Evolutionary conservation across 1,284 basidiomycete genomes (phyloP).

Genomic region (Porphyrellus sp.): DNA sequence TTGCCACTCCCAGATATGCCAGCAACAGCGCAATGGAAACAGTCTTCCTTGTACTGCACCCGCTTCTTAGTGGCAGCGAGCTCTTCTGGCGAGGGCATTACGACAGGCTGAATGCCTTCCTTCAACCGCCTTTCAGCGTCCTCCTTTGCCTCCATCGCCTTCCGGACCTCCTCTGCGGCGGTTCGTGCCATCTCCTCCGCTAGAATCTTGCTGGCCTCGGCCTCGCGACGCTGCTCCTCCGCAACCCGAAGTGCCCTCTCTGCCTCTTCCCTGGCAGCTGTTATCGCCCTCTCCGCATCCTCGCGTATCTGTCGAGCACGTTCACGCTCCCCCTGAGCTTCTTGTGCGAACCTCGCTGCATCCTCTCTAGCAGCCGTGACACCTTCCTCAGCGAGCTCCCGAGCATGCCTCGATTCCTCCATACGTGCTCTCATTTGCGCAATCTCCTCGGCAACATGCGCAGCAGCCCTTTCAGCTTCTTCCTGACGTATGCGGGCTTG

Average conservation of each 20-base stretch:
- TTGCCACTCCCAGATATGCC: slow-evolving; percentile 21
- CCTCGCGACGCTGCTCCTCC: slow-evolving; percentile 15
- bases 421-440: not conserved
- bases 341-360: slow-evolving; percentile 3
- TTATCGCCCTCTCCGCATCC: slow-evolving; percentile 15
- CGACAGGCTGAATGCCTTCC: slow-evolving; percentile 19
- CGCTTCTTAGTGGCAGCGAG: slow-evolving; percentile 11
- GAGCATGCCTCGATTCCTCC: not conserved
- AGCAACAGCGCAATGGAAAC: slow-evolving; percentile 17
- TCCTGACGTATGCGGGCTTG: not conserved
- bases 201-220: slow-evolving; percentile 7
- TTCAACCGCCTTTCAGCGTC: slow-evolving; percentile 17
- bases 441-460: slow-evolving; percentile 1
- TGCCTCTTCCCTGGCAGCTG: slow-evolving; percentile 15
- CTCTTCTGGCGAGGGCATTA: slow-evolving; percentile 13
- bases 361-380: slow-evolving; percentile 14
- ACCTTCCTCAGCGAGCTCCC: slow-evolving; percentile 8
- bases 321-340: slow-evolving; percentile 16
- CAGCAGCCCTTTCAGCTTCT: slow-evolving; percentile 3
- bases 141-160: slow-evolving; percentile 7
- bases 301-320: slow-evolving; percentile 12
- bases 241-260: slow-evolving; percentile 10
- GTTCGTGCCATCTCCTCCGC: slow-evolving; percentile 10
- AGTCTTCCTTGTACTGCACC: slow-evolving; percentile 17
- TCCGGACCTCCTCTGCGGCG: slow-evolving; percentile 14